These are phyloP conservation scores for Blechomonas ayalai DNA, from an alignment of 208 protist genomes.

Conservation along the genomic window DNA sequence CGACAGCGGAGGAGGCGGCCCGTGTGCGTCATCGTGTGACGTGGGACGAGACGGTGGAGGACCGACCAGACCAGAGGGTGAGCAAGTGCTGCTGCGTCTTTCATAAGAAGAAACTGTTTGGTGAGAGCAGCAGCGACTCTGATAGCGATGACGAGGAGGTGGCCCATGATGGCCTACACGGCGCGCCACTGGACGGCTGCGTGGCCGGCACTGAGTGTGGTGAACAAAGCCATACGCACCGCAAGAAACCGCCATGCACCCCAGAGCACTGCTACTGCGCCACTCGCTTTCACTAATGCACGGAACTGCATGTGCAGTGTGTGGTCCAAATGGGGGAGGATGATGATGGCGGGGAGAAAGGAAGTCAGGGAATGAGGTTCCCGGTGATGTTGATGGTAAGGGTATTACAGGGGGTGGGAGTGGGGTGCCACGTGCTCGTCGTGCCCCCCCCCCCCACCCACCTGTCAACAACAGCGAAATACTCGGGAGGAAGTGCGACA, in stretches of 20 bases:
- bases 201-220: not conserved
- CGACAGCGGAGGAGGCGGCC: conserved; percentile 3
- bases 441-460: not conserved
- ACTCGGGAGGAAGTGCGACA: not conserved
- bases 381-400: no score
- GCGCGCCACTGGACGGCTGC: no score
- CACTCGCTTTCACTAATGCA: conserved; percentile 54
- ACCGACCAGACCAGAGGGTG: conserved; percentile 60
- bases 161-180: no score
- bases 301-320: not conserved
- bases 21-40: conserved; percentile 22
- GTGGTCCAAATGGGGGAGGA: conserved; percentile 2
- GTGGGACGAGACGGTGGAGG: conserved; percentile 41
- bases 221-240: conserved; percentile 2
- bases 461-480: not conserved
- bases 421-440: not conserved
- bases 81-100: conserved; percentile 87
- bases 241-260: conserved; percentile 31
- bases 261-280: conserved; percentile 69
- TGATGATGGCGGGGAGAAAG: not conserved
- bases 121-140: conserved; percentile 72
- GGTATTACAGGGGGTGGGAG: not conserved
- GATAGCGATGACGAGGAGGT: not conserved
- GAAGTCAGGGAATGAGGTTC: not conserved
- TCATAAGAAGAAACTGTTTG: conserved; percentile 85